Base-by-base conservation (phyloP, 306 rosid species). In the Neltuma alba region DNA sequence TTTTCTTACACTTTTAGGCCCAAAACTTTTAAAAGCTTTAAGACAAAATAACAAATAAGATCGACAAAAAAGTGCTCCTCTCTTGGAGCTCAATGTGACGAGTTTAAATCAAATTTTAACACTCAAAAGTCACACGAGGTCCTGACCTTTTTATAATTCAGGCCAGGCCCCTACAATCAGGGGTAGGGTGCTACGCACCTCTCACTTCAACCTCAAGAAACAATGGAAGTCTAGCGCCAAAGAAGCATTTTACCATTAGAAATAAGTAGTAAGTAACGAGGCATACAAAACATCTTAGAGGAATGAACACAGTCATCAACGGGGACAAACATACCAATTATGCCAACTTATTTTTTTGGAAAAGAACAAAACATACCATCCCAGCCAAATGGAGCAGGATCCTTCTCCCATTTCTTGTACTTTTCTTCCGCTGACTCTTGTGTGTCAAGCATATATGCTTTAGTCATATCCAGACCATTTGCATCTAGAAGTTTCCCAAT, bases 351-450 rank as follows among this genome's bases (percentile, higher is more conserved):
- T 34, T 75, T 42, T 3, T 69, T 37, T 31, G 74, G 23, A 45
- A 11, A 72, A 66, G 54, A 34, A 76, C 23, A 61, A 67, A 70
- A 76, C 89, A 61, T 85, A 94, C 97, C 99, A 76, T 94, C 99
- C 99, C 99, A 94, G 47, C 97, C 99, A 36, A 23, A 84, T 34
- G 99, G 97, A 64, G 99, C 97, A 71, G 97, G 97, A 85, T 92
- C 97, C 86, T 92, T 94, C 74, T 92, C 97, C 99, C 99, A 94
- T 85, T 92, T 94, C 89, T 94, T 92, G 86, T 94, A 94, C 75
- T 94, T 94, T 60, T n/a, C 44, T 79, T 91, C 90, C 70, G 97
- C 99, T 74, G 87, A 85, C 82, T 92, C 97, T 85, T 94, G 91
- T 25, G 99, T 94, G 82, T 94, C 99, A 63, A 94, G 92, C 99